A percentile compares a stretch with the other conserved stretches of the same genome.
Conservation (phyloP, 805 yeast species). For the Scheffersomyces stipitis region DNA sequence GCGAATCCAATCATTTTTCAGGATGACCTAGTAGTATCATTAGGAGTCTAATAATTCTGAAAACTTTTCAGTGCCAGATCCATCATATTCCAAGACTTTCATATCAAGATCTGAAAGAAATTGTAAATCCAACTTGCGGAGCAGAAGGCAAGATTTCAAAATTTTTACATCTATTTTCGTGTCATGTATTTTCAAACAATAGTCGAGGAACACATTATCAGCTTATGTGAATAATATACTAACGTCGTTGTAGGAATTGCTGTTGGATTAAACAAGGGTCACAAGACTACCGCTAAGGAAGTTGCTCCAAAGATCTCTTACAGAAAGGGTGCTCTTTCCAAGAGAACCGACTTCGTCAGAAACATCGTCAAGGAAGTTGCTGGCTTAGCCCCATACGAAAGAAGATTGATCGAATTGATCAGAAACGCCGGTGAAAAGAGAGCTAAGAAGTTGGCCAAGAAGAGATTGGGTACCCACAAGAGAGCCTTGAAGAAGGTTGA, state of each 20-base stretch:
- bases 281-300: constrained; percentile 85
- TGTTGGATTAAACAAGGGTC: constrained; percentile 99
- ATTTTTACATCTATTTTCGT: too few species aligned
- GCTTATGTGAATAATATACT: constrained; percentile 10
- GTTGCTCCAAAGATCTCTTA: constrained; percentile 73
- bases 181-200: too few species aligned
- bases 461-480: constrained; percentile 99
- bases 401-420: constrained; percentile 98
- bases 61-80: too few species aligned
- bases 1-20: too few species aligned
- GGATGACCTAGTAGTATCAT: too few species aligned
- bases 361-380: constrained; percentile 93
- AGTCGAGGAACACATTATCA: constrained; percentile 2
- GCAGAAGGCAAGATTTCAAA: too few species aligned
- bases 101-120: too few species aligned
- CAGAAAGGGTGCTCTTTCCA: constrained; percentile 95
- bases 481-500: constrained; percentile 99
- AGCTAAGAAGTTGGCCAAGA: constrained; percentile 99
- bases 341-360: constrained; percentile 96
- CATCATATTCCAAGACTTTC: too few species aligned
- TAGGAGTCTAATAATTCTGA: too few species aligned
- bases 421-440: constrained; percentile 99
- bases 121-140: too few species aligned
- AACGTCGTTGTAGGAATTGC: constrained; percentile 69
- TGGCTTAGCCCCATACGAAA: constrained; percentile 99